A percentile compares a stretch with the other conserved stretches of the same genome.
These are phyloP conservation scores for Penicillium sp. DNA, from an alignment of 2,329 filamentous ascomycete species.

Conservation along the genomic window DNA sequence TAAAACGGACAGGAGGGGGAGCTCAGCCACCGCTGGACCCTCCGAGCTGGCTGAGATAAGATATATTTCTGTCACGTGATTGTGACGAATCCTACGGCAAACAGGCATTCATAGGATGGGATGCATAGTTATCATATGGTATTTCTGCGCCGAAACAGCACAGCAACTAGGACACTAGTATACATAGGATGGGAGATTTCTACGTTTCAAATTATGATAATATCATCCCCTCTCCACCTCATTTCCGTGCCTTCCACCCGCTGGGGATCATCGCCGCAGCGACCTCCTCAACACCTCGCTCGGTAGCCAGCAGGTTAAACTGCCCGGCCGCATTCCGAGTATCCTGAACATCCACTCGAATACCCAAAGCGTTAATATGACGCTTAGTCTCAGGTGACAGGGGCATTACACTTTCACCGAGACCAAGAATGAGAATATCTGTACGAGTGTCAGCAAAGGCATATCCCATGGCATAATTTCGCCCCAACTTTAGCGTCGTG, in stretches of 20 bases:
- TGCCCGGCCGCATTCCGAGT: constrained; percentile 92
- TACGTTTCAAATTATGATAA: not conserved
- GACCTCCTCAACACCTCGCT: constrained; percentile 81
- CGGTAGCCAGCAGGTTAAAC: constrained; percentile 94
- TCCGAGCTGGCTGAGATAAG: constrained; percentile 11
- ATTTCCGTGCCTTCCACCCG: constrained; percentile 67
- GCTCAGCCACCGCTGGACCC: not conserved
- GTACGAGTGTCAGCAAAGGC: constrained; percentile 11
- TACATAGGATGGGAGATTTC: not conserved
- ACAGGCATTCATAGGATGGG: no score
- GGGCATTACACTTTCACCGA: constrained; percentile 74
- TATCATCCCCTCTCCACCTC: not conserved
- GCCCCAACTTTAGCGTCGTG: constrained; percentile 17
- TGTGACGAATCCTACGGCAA: no score
- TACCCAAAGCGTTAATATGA: constrained; percentile 75
- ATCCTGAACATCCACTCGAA: constrained; percentile 86
- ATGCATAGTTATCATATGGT: no score
- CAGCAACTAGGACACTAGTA: not conserved
- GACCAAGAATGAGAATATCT: constrained; percentile 90
- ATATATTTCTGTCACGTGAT: constrained; percentile 16
- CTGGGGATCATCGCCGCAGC: constrained; percentile 87
- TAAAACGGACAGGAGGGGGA: not conserved
- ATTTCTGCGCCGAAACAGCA: no score
- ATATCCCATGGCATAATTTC: not conserved
- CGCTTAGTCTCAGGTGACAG: constrained; percentile 74